Base-by-base conservation (phyloP, 2,329 filamentous ascomycete genomes). In the Alternaria sp. region DNA sequence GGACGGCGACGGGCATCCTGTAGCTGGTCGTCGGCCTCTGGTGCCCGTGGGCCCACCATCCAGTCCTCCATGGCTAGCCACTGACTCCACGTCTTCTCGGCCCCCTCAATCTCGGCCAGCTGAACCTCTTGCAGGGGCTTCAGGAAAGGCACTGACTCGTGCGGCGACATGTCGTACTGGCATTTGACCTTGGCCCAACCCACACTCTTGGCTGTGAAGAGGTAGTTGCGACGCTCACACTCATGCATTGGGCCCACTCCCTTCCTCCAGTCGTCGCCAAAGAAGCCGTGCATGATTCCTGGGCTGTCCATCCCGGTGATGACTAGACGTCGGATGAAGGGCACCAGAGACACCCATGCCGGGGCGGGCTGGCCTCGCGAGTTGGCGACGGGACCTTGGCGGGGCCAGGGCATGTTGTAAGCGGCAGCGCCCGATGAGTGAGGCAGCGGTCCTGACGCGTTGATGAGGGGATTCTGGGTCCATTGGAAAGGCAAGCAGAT, bases 21-120 rank as follows among this genome's bases (percentile, higher is more conserved):
- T 26, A 57, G 62, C 31, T 67, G 63, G 40, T 73, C 72, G 39
- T 74, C 71, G n/a, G 70, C 72, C 56, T 74, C 71, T 6, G 90
- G 90, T 31, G 89, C 89, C 61, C 91, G 82, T 1, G 91, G 90
- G 2, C 93, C 93, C n/a, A 97, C 82, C 93, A 97, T 96, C 94
- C 94, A 98, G 77, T 97, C 94, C 77, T 97, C 92, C 92, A 97
- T 96, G 11, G 92, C 92, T 31, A 97, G 81, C 94, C 94, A 98
- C 71, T 94, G 89, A 74, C 92, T 96, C 95, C 95, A 99, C 59
- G 85, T 88, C 61, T 86, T 85, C 79, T 98, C 94, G 0, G 93
- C 93, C 13, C 82, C 85, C 62, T 91, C 86, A 61, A 98, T 91
- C 80, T 98, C 95, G 23, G 87, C 85, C 71, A 94, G 88, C 7